Evolutionary conservation across 2,329 filamentous ascomycete species (phyloP).

Genomic region (Plectosphaerella sp.): DNA sequence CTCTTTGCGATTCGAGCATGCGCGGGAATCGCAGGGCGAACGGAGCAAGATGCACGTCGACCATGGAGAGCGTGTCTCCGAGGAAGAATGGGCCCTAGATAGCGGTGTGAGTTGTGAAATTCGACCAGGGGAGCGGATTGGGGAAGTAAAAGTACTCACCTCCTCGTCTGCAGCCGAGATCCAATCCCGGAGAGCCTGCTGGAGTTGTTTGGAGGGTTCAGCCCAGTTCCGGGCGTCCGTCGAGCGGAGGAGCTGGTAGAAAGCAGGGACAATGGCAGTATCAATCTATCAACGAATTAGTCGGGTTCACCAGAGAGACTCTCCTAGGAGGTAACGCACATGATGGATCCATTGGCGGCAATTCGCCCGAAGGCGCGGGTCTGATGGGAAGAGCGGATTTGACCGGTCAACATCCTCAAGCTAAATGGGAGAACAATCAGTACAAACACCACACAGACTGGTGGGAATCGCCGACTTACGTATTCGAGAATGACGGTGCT

Average conservation of each 20-base stretch:
- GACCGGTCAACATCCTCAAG: constrained; percentile 68
- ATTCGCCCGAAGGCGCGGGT: constrained; percentile 64
- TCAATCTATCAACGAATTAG: constrained; percentile 53
- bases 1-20: constrained; percentile 59
- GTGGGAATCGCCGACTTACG: constrained; percentile 35
- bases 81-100: constrained; percentile 64
- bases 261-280: constrained; percentile 67
- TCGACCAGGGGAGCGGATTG: not conserved
- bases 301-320: not conserved
- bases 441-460: not conserved
- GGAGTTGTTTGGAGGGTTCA: constrained; percentile 56
- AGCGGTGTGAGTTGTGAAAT: not conserved
- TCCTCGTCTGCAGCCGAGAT: constrained; percentile 43
- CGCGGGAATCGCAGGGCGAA: constrained; percentile 67
- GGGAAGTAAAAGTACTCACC: constrained; percentile 19
- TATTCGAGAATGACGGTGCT: constrained; percentile 84
- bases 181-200: constrained; percentile 54
- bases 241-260: constrained; percentile 69
- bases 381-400: constrained; percentile 58
- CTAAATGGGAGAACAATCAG: constrained; percentile 25
- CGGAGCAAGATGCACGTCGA: constrained; percentile 72
- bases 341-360: constrained; percentile 79
- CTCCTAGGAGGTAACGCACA: constrained; percentile 37
- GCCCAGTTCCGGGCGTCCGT: constrained; percentile 56
- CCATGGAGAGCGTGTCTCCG: constrained; percentile 47